These are phyloP conservation scores for Thermochaetoides thermophila DNA, from an alignment of 495 filamentous ascomycete species.

Conservation along the genomic window DNA sequence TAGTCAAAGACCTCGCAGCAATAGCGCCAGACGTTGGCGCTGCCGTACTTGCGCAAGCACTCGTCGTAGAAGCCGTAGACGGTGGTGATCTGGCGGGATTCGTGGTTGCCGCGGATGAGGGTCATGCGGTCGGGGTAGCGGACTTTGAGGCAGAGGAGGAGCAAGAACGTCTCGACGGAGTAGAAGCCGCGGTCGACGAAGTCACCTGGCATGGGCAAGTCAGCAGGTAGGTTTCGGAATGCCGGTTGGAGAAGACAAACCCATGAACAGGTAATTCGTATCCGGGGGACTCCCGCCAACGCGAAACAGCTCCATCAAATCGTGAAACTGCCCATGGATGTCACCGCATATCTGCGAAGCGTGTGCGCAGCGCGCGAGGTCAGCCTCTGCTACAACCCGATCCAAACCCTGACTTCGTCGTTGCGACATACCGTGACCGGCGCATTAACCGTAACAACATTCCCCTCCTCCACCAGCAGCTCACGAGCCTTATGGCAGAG, in stretches of 20 bases:
- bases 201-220: constrained; percentile 41
- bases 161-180: constrained; percentile 88
- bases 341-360: constrained; percentile 74
- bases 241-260: no score
- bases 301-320: constrained; percentile 95
- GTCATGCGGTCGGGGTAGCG: constrained; percentile 97
- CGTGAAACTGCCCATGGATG: constrained; percentile 97
- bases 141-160: constrained; percentile 91
- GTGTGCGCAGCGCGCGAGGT: not conserved
- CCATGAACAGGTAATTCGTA: constrained; percentile 98
- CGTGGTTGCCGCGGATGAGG: constrained; percentile 91
- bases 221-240: not conserved
- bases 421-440: constrained; percentile 76
- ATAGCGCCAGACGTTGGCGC: constrained; percentile 94
- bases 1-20: constrained; percentile 99
- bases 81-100: constrained; percentile 92
- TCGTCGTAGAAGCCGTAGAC: constrained; percentile 99
- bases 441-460: constrained; percentile 89
- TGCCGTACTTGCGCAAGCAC: constrained; percentile 92
- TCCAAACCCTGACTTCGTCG: no score
- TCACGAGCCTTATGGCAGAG: constrained; percentile 96
- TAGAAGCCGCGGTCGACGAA: constrained; percentile 98
- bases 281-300: constrained; percentile 92
- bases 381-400: not conserved
- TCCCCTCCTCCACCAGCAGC: constrained; percentile 92